A percentile compares a stretch with the other conserved stretches of the same genome.
Evolutionary conservation across 768 basidiomycete species (phyloP).

Genomic region (Termitomyces heimii): DNA sequence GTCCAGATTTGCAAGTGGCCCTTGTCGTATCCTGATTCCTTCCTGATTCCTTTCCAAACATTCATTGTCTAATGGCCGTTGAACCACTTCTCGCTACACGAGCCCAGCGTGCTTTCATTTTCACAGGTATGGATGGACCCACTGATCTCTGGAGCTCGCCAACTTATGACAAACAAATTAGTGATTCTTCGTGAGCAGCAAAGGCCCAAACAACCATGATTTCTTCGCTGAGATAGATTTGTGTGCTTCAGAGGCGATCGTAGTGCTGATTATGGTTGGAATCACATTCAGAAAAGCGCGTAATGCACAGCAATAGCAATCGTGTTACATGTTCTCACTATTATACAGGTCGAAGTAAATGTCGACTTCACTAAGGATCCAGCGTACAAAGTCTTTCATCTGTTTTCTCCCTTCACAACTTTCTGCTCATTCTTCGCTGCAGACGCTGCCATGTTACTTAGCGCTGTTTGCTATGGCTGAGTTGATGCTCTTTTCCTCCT

Average conservation of each 20-base stretch:
- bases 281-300: conserved; percentile 62
- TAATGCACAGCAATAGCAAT: conserved; percentile 5
- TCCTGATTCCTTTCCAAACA: not conserved
- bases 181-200: conserved; percentile 54
- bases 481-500: conserved; percentile 31
- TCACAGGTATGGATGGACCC: conserved; percentile 53
- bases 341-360: conserved; percentile 42
- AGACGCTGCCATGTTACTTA: conserved; percentile 83
- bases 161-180: conserved; percentile 18
- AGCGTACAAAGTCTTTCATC: conserved; percentile 45
- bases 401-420: not conserved
- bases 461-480: conserved; percentile 80
- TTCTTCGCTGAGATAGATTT: not conserved
- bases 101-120: conserved; percentile 68
- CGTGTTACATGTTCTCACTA: not conserved
- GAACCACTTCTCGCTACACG: conserved; percentile 69
- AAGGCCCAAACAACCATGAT: not conserved
- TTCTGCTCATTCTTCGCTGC: not conserved
- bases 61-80: conserved; percentile 45
- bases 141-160: not conserved
- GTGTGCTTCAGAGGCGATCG: conserved; percentile 56
- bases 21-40: not conserved
- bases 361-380: conserved; percentile 33
- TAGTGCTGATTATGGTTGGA: conserved; percentile 71
- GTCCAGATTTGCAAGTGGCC: not conserved